Evolutionary conservation across 228 moss, liverwort and hornwort species (phyloP).

Genomic region (Sphagnum magellanicum): DNA sequence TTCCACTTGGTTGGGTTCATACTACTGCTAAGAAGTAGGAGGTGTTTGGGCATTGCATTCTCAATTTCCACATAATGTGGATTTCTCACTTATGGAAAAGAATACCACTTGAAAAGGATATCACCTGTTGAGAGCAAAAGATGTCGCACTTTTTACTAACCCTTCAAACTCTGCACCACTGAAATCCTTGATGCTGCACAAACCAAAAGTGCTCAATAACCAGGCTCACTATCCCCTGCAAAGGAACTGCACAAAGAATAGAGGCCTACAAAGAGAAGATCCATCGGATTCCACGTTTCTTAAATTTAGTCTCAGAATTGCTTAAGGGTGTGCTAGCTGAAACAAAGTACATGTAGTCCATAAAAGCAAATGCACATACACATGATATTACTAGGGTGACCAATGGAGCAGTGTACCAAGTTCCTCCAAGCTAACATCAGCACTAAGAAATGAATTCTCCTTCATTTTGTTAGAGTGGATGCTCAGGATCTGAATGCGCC

Average conservation of each 20-base stretch:
- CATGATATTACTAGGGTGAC: neutral
- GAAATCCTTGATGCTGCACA: constrained; percentile 58
- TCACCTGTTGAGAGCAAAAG: constrained; percentile 82
- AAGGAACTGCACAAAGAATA: neutral
- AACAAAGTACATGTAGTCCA: too few species aligned
- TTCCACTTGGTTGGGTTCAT: too few species aligned
- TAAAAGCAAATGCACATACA: too few species aligned
- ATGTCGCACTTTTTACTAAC: constrained; percentile 91
- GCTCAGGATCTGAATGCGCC: constrained; percentile 81
- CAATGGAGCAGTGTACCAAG: constrained; percentile 46
- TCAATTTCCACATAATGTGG: too few species aligned
- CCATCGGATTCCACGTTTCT: too few species aligned
- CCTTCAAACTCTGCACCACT: constrained; percentile 99
- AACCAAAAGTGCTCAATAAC: neutral
- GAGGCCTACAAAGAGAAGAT: neutral
- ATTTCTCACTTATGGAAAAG: neutral
- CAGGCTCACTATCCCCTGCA: neutral
- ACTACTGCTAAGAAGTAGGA: too few species aligned
- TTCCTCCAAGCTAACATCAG: constrained; percentile 50
- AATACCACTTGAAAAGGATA: neutral
- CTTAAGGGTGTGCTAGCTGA: neutral
- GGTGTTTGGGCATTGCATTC: too few species aligned
- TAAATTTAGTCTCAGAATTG: neutral
- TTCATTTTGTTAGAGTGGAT: constrained; percentile 96
- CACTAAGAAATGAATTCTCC: constrained; percentile 73